Evolutionary conservation across 352 stramenopile species (phyloP).

Genomic region (Albugo laibachii): DNA sequence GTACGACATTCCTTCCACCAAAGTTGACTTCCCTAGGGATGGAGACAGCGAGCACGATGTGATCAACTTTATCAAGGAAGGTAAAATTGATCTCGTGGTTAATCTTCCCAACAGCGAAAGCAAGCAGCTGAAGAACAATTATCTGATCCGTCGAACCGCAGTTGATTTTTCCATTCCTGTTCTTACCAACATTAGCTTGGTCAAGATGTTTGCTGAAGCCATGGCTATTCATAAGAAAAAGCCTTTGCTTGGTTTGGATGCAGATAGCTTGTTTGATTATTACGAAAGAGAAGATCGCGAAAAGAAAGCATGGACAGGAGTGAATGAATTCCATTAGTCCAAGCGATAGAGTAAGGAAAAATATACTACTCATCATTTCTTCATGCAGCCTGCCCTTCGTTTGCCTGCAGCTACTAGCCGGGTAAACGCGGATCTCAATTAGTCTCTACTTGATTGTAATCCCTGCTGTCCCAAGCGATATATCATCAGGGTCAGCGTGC

Average conservation of each 20-base stretch:
- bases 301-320: conserved; percentile 85
- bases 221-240: conserved; percentile 86
- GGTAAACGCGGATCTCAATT: too few relatives aligned
- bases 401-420: too few relatives aligned
- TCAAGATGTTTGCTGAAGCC: conserved; percentile 85
- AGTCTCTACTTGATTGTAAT: too few relatives aligned
- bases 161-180: conserved; percentile 86
- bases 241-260: conserved; percentile 83
- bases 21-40: conserved; percentile 58
- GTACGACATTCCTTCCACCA: conserved; percentile 76
- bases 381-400: too few relatives aligned
- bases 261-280: conserved; percentile 94
- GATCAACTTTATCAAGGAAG: conserved; percentile 85
- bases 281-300: conserved; percentile 85
- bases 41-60: conserved; percentile 49
- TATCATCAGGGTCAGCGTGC: too few relatives aligned
- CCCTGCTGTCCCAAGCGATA: too few relatives aligned
- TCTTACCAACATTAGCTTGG: conserved; percentile 82
- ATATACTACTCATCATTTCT: too few relatives aligned
- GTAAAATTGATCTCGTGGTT: conserved; percentile 89
- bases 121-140: conserved; percentile 83
- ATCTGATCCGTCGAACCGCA: conserved; percentile 81
- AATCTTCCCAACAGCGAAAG: conserved; percentile 82
- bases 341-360: too few relatives aligned
- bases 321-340: conserved; percentile 89